A percentile compares a stretch with the other conserved stretches of the same genome.
Evolutionary conservation across 2,329 filamentous ascomycete species (phyloP).

Genomic region (Trichoderma polysporum): DNA sequence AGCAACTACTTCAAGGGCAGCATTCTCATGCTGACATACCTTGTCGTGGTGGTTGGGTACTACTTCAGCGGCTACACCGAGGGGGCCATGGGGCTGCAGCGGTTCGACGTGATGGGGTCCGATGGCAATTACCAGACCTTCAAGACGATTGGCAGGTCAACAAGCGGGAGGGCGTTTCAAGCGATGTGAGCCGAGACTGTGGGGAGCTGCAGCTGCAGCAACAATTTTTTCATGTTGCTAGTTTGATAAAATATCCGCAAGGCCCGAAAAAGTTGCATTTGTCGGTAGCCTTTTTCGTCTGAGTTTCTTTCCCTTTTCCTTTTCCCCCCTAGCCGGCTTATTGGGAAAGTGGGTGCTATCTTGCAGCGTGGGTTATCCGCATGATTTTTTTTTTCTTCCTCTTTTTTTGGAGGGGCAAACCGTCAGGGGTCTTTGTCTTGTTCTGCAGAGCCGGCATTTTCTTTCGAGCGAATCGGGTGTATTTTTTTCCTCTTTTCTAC

Average conservation of each 20-base stretch:
- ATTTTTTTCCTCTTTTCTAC: background rate
- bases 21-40: conserved; percentile 86
- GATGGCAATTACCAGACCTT: conserved; percentile 52
- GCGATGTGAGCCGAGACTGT: conserved; percentile 10
- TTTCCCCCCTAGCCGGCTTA: background rate
- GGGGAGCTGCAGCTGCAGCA: background rate
- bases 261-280: background rate
- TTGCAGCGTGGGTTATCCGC: conserved; percentile 13
- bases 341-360: background rate
- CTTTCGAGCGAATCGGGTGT: conserved; percentile 6
- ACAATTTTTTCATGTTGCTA: background rate
- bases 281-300: background rate
- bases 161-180: conserved; percentile 32
- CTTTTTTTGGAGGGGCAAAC: background rate
- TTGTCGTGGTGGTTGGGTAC: conserved; percentile 89
- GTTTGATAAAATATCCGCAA: background rate
- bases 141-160: conserved; percentile 53
- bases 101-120: conserved; percentile 54
- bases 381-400: background rate
- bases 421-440: background rate
- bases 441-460: conserved; percentile 13
- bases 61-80: conserved; percentile 69
- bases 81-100: conserved; percentile 43
- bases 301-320: background rate
- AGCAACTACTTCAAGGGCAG: conserved; percentile 99